phyloP scores from a whole-genome alignment of 495 filamentous ascomycete genomes.

The Bombardia bombarda region DNA sequence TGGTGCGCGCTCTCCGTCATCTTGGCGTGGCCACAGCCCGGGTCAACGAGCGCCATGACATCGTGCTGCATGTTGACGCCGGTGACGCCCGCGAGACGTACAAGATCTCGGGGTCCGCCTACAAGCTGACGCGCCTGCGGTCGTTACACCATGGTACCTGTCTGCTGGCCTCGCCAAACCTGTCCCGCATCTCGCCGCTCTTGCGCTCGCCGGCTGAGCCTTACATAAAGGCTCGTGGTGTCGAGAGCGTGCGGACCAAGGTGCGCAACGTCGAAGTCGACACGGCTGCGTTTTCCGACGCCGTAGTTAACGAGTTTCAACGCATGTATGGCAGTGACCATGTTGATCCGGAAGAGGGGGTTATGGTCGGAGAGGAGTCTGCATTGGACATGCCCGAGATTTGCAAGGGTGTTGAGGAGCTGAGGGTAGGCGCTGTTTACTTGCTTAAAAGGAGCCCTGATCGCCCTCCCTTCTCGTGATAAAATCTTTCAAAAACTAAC shows the following conservation, averaged over 20 bases:
- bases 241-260: constrained; percentile 85
- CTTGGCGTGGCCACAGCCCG: constrained; percentile 39
- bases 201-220: constrained; percentile 64
- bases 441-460: background rate
- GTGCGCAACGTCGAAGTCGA: constrained; percentile 64
- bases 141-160: constrained; percentile 90
- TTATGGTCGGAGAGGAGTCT: constrained; percentile 30
- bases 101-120: constrained; percentile 89
- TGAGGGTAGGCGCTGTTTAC: constrained; percentile 27
- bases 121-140: constrained; percentile 73
- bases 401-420: constrained; percentile 48
- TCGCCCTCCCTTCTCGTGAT: too few relatives aligned
- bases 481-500: background rate
- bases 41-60: constrained; percentile 90
- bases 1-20: constrained; percentile 63
- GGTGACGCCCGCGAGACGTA: constrained; percentile 26
- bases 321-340: constrained; percentile 39
- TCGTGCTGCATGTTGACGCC: constrained; percentile 55
- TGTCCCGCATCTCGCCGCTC: constrained; percentile 55
- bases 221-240: constrained; percentile 73
- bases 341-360: background rate
- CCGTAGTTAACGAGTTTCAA: constrained; percentile 44
- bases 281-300: constrained; percentile 39
- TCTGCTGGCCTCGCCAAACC: constrained; percentile 61
- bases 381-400: constrained; percentile 32